These are phyloP conservation scores for Neurospora sublineolata DNA, from an alignment of 495 filamentous ascomycete genomes.

Conservation along the genomic window DNA sequence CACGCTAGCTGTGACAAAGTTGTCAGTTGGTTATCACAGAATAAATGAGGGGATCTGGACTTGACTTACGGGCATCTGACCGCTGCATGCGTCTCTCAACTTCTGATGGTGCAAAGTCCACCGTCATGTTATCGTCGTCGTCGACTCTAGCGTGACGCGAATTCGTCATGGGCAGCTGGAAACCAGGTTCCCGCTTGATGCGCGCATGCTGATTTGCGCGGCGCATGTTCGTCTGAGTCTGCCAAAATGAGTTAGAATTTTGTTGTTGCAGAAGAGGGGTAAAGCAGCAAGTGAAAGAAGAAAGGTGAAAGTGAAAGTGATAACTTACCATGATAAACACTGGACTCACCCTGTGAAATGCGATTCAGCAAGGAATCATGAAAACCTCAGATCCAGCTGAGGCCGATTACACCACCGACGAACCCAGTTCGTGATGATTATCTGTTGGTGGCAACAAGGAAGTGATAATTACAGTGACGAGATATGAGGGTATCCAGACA, in stretches of 20 bases:
- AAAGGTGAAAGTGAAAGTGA: background rate
- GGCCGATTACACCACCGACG: background rate
- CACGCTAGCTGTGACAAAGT: conserved; percentile 12
- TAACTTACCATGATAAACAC: background rate
- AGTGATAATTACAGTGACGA: background rate
- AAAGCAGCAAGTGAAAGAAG: background rate
- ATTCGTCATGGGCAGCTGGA: background rate
- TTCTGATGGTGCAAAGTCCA: background rate
- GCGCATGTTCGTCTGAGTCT: background rate
- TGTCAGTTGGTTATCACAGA: background rate
- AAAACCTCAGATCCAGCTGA: background rate
- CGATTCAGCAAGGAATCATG: background rate
- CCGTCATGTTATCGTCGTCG: background rate
- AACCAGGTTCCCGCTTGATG: conserved; percentile 5
- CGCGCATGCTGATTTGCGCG: background rate
- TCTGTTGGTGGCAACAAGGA: background rate
- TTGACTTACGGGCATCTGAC: conserved; percentile 21
- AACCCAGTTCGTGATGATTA: background rate
- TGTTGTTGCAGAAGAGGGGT: background rate
- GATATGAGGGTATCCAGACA: background rate
- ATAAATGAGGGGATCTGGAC: background rate
- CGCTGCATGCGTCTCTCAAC: background rate
- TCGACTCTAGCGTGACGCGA: background rate
- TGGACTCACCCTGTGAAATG: background rate
- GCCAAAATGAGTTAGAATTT: background rate